Evolutionary conservation across 140 eudicot genomes (phyloP), one percentile per base, ranked within the genome.

Genomic region (Anethum foeniculum): DNA sequence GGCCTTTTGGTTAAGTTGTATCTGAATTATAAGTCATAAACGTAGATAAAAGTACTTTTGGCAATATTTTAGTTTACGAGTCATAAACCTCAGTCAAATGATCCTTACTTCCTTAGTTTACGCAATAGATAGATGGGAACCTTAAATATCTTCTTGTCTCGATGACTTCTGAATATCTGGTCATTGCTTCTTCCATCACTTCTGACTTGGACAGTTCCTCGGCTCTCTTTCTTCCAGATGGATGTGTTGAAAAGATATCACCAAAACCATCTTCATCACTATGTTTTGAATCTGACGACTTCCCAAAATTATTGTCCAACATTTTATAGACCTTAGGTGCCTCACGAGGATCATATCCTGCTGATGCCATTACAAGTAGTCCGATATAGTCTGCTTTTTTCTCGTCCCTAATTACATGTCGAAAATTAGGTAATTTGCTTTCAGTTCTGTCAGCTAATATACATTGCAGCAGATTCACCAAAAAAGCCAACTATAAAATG

Each of bases 321-420:
- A 89, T 92, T 84, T 88, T 94, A 51, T 86, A 94, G 58, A 94
- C 97, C 62, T 85, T 81, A 14, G 94, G 97, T 5, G 97, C 97
- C 49, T 89, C 86, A 7, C 92, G 86, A 12, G 96, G 97, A 80
- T 93, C 92, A 56, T 89, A 90, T 10, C 94, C 97, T 23, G 98
- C 98, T 0, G 97, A 92, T 39, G 98, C 97, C 81, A 89, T 83
- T 44, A 94, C 58, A 48, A 94, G 84, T 82, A 94, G 41, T 75
- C 98, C 97, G 2, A 94, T 92, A 86, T 92, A 89, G 87, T 94
- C 97, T 65, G 97, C 97, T 85, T 94, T 97, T 71, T 89, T 89
- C 85, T 94, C 98, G 91, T 90, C 89, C 90, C 98, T 94, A 75
- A 62, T 62, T 2, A 81, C 41, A 56, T 3, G 23, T 19, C 30